Base-by-base conservation (phyloP, 2,329 filamentous ascomycete genomes). In the Arthroderma sp. region DNA sequence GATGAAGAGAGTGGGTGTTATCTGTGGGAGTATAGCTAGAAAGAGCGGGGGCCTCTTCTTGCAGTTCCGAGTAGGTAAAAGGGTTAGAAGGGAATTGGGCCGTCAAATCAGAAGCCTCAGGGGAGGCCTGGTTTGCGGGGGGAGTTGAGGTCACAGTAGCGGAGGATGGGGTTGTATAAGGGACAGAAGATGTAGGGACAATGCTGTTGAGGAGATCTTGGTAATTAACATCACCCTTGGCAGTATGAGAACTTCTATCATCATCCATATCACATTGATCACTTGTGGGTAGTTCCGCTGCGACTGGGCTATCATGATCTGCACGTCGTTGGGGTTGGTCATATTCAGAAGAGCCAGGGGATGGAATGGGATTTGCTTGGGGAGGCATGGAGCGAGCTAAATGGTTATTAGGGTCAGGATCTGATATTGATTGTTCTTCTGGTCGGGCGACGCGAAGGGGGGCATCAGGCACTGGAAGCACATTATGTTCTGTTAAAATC, bases 121-220 rank as follows among this genome's bases (percentile, higher is more conserved):
- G 47, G 49, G 55, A 42, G 46, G 56, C 55, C 47, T 53, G 49
- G 50, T 58, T 53, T 58, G 53, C 38, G 49, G 47, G 58, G 53
- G 42, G 51, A 48, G 38, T 53, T 45, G 37, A 49, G 45, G 52
- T 53, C 46, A 52, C 54, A 45, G 55, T 49, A 46, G 55, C 43
- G 40, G 53, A 43, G 50, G 34, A 31, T 42, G 53, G 54, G 42
- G 51, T 50, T 47, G 54, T 52, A 29, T 54, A 52, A 50, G 55
- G 55, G 44, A 53, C 51, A 34, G 57, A 51, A 37, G 53, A 51
- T 29, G 59, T 60, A 39, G 63, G 59, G 48, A 66, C 62, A 33
- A 70, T 61, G 54, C 68, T 70, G 59, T 70, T 67, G 54, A 71
- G 62, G 45, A 71, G 56, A 45, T 61, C 66, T 55, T 71, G 68